These are phyloP conservation scores for Fusarium torulosum DNA, from an alignment of 2,329 filamentous ascomycete species.

Conservation along the genomic window DNA sequence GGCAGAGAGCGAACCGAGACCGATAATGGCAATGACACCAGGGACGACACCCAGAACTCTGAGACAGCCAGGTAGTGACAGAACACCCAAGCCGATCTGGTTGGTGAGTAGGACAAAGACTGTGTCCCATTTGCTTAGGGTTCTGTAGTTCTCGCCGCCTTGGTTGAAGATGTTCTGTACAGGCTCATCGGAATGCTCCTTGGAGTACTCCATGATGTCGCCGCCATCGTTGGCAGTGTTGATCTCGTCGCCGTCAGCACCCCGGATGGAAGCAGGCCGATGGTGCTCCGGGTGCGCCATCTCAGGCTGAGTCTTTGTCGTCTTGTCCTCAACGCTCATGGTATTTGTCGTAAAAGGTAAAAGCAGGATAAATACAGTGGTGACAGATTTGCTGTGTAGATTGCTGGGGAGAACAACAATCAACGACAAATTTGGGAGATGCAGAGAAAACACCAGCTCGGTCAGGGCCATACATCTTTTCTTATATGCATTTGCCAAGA, in stretches of 20 bases:
- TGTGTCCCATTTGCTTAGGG: slow-evolving; percentile 45
- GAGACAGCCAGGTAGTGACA: slow-evolving; percentile 78
- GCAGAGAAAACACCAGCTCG: slow-evolving; percentile 11
- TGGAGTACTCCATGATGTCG: slow-evolving; percentile 24
- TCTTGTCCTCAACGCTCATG: slow-evolving; percentile 27
- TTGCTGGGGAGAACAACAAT: neutral
- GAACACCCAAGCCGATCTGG: slow-evolving; percentile 54
- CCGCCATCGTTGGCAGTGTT: slow-evolving; percentile 22
- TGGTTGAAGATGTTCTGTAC: slow-evolving; percentile 46
- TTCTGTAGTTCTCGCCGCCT: slow-evolving; percentile 49
- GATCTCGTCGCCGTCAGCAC: slow-evolving; percentile 32
- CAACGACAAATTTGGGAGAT: slow-evolving; percentile 15
- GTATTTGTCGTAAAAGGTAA: neutral
- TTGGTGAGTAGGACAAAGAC: slow-evolving; percentile 49
- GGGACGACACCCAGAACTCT: slow-evolving; percentile 75
- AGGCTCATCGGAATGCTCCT: slow-evolving; percentile 36
- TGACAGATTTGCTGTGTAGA: neutral
- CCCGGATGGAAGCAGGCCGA: slow-evolving; percentile 23
- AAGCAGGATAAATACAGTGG: neutral
- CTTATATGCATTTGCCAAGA: slow-evolving; percentile 39
- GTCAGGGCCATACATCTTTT: neutral
- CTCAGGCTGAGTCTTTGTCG: slow-evolving; percentile 25
- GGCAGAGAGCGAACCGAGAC: slow-evolving; percentile 73
- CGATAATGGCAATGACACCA: slow-evolving; percentile 75
- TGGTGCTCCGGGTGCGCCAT: slow-evolving; percentile 21